These are phyloP conservation scores for Prototheca stagnorum DNA, from an alignment of 163 green algal genomes.

Conservation along the genomic window DNA sequence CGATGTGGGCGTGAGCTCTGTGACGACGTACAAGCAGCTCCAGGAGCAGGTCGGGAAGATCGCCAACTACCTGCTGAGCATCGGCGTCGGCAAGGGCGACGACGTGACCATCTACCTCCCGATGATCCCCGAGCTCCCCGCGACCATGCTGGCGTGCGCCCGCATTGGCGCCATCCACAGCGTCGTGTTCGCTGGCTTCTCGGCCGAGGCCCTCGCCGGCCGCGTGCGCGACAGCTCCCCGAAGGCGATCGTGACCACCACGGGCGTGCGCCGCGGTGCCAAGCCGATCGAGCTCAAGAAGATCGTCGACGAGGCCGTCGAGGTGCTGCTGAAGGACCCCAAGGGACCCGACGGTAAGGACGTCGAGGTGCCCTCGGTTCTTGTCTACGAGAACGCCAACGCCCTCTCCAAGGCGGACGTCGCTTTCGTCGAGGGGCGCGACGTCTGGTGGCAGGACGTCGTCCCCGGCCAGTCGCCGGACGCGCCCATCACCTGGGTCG, in stretches of 20 bases:
- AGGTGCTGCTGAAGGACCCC: slow-evolving; percentile 2
- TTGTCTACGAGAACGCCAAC: slow-evolving; percentile 48
- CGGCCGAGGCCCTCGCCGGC: slow-evolving; percentile 46
- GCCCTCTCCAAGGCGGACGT: slow-evolving; percentile 2
- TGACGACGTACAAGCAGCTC: slow-evolving; percentile 27
- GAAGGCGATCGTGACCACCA: slow-evolving; percentile 28
- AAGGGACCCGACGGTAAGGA: slow-evolving; percentile 11
- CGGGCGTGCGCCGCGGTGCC: slow-evolving; percentile 46
- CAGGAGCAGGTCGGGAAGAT: slow-evolving; percentile 21
- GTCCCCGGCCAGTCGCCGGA: slow-evolving; percentile 18
- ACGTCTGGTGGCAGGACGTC: slow-evolving; percentile 69
- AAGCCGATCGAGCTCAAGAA: slow-evolving; percentile 80
- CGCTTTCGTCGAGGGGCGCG: slow-evolving; percentile 29
- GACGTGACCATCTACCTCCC: slow-evolving; percentile 88
- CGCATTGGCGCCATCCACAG: slow-evolving; percentile 63
- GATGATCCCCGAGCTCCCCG: slow-evolving; percentile 37
- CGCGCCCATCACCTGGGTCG: slow-evolving; percentile 73
- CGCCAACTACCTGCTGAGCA: slow-evolving; percentile 68
- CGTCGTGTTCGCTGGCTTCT: slow-evolving; percentile 72
- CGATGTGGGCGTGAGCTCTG: slow-evolving; percentile 15
- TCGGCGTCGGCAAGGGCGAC: slow-evolving; percentile 77
- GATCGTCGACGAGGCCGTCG: slow-evolving; percentile 70
- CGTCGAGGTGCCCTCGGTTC: slow-evolving; percentile 27
- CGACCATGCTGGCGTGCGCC: slow-evolving; percentile 40
- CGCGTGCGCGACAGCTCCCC: slow-evolving; percentile 36